These are phyloP conservation scores for Phytophthora cactorum DNA, from an alignment of 352 stramenopile genomes.

Conservation along the genomic window DNA sequence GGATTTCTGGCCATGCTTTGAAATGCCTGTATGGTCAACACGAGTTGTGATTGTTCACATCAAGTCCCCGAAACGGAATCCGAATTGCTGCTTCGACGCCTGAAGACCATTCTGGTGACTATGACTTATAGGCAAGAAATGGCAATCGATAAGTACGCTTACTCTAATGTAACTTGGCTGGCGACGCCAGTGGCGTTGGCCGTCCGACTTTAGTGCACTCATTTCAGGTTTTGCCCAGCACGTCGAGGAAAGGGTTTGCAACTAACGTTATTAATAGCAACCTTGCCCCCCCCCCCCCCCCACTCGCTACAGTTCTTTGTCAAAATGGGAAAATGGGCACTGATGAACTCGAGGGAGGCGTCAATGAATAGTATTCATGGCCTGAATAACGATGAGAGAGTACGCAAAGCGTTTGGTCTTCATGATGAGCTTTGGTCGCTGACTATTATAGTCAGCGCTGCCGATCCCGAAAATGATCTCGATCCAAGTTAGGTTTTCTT, in stretches of 20 bases:
- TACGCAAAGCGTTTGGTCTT: no score
- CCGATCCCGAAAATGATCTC: not conserved
- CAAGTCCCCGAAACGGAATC: no score
- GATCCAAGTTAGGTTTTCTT: not conserved
- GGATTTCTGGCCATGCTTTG: constrained; percentile 7
- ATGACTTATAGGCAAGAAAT: not conserved
- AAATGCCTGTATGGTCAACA: constrained; percentile 15
- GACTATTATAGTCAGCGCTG: not conserved
- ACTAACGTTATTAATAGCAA: no score
- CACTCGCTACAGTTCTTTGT: no score
- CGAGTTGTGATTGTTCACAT: constrained; percentile 21
- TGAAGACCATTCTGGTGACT: no score
- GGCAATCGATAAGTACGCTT: constrained; percentile 7
- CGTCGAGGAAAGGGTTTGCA: not conserved
- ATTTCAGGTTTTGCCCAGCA: constrained; percentile 5
- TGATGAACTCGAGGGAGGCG: no score
- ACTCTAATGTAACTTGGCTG: not conserved
- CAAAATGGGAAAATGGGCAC: no score
- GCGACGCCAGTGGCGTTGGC: not conserved
- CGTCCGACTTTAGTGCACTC: not conserved
- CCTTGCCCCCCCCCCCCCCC: no score
- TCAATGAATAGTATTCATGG: no score
- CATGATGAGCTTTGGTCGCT: not conserved
- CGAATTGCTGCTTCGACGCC: no score
- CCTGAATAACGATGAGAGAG: no score